Evolutionary conservation across 1,284 basidiomycete species (phyloP).

Genomic region (Paramarasmius palmivorus): DNA sequence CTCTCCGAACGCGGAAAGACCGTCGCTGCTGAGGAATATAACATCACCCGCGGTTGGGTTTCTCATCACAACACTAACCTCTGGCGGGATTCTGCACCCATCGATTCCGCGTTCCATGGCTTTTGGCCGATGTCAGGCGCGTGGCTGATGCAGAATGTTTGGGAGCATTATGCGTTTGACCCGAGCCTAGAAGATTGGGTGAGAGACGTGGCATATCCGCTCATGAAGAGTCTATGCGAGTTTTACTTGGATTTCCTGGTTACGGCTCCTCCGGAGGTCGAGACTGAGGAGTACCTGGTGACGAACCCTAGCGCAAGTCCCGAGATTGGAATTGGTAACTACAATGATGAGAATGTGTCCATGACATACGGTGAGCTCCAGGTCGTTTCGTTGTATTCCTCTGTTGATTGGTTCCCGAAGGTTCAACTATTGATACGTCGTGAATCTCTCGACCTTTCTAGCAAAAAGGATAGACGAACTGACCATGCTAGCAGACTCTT

Average conservation of each 20-base stretch:
- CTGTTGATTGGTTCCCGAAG: neutral
- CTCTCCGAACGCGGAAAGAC: slow-evolving; percentile 14
- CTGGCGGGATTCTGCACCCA: slow-evolving; percentile 13
- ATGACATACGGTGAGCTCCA: slow-evolving; percentile 15
- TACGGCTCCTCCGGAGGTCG: slow-evolving; percentile 13
- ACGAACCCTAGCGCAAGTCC: slow-evolving; percentile 22
- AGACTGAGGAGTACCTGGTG: slow-evolving; percentile 16
- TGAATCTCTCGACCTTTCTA: slow-evolving; percentile 1
- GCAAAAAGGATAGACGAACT: neutral
- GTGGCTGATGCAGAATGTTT: slow-evolving; percentile 19
- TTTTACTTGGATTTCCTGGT: slow-evolving; percentile 20
- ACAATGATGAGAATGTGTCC: slow-evolving; percentile 17
- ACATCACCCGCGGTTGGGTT: slow-evolving; percentile 16
- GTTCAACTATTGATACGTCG: slow-evolving; percentile 22
- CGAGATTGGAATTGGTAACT: slow-evolving; percentile 17
- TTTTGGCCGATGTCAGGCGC: slow-evolving; percentile 20
- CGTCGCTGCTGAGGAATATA: slow-evolving; percentile 14
- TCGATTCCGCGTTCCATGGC: slow-evolving; percentile 22
- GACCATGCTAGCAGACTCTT: slow-evolving; percentile 12
- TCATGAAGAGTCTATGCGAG: slow-evolving; percentile 20
- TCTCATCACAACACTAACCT: slow-evolving; percentile 12
- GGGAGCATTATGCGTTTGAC: slow-evolving; percentile 20
- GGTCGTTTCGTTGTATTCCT: neutral
- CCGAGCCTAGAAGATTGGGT: slow-evolving; percentile 16
- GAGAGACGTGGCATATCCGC: slow-evolving; percentile 17